Conservation (phyloP, 495 filamentous ascomycete species). For the Neurospora tetrasperma region DNA sequence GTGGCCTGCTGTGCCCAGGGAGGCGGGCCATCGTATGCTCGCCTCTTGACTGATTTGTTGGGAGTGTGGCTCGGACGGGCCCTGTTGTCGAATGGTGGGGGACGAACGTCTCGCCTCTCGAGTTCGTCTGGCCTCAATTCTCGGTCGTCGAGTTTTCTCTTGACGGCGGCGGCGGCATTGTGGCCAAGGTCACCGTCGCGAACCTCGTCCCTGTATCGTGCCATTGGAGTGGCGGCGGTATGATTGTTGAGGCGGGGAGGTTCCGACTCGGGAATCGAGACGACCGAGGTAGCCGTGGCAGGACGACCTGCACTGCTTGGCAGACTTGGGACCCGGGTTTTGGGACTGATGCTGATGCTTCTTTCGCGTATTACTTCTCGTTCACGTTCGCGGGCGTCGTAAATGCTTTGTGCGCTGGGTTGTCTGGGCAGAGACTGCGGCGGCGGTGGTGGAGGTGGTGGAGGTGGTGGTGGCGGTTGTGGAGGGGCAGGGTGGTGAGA, state of each 20-base stretch:
- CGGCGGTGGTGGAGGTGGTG: conserved; percentile 27
- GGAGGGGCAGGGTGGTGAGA: conserved; percentile 20
- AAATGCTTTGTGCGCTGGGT: conserved; percentile 34
- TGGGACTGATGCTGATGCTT: conserved; percentile 55
- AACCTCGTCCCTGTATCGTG: conserved; percentile 9
- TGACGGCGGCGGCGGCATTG: conserved; percentile 30
- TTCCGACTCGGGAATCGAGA: conserved; percentile 31
- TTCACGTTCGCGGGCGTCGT: conserved; percentile 43
- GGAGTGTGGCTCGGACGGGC: conserved; percentile 13
- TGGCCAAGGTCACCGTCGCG: conserved; percentile 22
- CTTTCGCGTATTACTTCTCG: conserved; percentile 7
- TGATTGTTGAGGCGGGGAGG: conserved; percentile 25
- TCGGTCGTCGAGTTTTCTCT: conserved; percentile 45
- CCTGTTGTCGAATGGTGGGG: conserved; percentile 28
- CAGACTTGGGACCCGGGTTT: conserved; percentile 46
- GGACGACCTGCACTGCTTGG: conserved; percentile 35
- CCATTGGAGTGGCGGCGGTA: conserved; percentile 10
- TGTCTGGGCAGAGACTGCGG: conserved; percentile 36
- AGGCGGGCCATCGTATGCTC: conserved; percentile 28
- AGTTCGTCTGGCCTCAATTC: conserved; percentile 35
- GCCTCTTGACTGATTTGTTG: conserved; percentile 25
- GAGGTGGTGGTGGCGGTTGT: conserved; percentile 21
- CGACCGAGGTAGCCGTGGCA: conserved; percentile 6
- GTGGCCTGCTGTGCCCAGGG: conserved; percentile 32
- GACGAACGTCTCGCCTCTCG: conserved; percentile 32